phyloP scores from a whole-genome alignment of 225 moss, liverwort and hornwort species.

The Takakia lepidozioides region DNA sequence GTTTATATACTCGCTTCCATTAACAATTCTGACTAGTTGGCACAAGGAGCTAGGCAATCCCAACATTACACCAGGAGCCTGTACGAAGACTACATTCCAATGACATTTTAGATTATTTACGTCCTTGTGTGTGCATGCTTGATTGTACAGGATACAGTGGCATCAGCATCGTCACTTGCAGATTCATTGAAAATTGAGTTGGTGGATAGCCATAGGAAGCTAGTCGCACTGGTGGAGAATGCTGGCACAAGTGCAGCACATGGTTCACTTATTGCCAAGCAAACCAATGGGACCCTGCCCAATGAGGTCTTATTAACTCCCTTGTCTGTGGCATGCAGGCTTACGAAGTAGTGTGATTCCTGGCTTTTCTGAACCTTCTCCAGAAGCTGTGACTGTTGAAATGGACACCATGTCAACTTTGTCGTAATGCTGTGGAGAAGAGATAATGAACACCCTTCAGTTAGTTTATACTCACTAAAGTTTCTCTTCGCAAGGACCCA shows the following conservation, averaged over 20 bases:
- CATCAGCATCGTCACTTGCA: conserved; percentile 66
- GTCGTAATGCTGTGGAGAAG: neutral
- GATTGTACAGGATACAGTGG: conserved; percentile 62
- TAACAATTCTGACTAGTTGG: too few species aligned
- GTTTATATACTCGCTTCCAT: conserved; percentile 8
- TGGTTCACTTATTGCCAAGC: conserved; percentile 49
- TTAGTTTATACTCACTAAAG: conserved; percentile 1
- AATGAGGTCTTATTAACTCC: conserved; percentile 50
- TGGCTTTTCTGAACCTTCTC: too few species aligned
- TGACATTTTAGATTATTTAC: conserved; percentile 2
- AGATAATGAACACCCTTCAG: neutral
- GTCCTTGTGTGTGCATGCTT: neutral
- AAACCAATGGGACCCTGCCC: conserved; percentile 58
- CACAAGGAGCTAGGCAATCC: too few species aligned
- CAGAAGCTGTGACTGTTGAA: too few species aligned
- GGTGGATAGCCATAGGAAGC: conserved; percentile 72
- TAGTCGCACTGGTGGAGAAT: conserved; percentile 68
- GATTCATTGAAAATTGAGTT: conserved; percentile 68
- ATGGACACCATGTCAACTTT: too few species aligned
- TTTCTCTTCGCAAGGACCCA: too few species aligned
- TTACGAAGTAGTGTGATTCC: neutral
- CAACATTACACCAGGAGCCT: conserved; percentile 4
- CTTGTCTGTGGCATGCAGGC: neutral
- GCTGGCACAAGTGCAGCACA: conserved; percentile 38
- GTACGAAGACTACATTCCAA: conserved; percentile 3